Base-by-base conservation (phyloP, 805 yeast species). In the Nakazawaea ambrosiae region DNA sequence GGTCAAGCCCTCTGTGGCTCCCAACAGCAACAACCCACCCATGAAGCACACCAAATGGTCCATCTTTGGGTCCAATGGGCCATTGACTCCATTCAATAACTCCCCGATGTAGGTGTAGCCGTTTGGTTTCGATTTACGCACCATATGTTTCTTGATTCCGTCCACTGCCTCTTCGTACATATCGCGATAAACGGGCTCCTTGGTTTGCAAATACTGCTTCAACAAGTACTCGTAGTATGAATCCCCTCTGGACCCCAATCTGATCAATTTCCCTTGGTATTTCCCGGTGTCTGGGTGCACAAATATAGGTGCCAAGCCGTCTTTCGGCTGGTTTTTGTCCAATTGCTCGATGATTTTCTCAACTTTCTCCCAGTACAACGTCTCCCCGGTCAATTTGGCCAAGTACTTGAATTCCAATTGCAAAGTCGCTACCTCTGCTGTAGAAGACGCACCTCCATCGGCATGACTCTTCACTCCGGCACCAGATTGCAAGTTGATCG, bases 31-130 rank as follows among this genome's bases (percentile, higher is more conserved):
- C 44, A 84, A 68, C 0, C 96, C 96, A 40, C 96, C 95, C 53
- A 84, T 75, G 58, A 87, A 88, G 57, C 97, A 89, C 19, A 87
- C 96, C 42, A 86, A 64, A 59, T 89, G 96, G 54, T 89, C 96
- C 95, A 89, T 85, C 53, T 86, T 87, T 14, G 77, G 63, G 12
- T 81, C 73, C 12, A 81, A 56, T 16, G 16, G 20, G 0, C 81
- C 78, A 5, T 57, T 60, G n/a, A 85, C 49, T 9, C 96, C 96
- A 20, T 57, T 47, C 17, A 81, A 84, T 35, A 75, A 68, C 56
- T 89, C 97, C 9, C 95, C 95, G 40, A 88, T 67, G 51, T 68
- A 89, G 0, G 81, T 68, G 18, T 82, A 62, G 1, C 71, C 70
- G 47, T 60, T 72, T 4, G 95, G 94, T 26, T 57, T 55, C 1